Evolutionary conservation across 1,284 basidiomycete genomes (phyloP).

Genomic region (Apiotrichum brassicae): DNA sequence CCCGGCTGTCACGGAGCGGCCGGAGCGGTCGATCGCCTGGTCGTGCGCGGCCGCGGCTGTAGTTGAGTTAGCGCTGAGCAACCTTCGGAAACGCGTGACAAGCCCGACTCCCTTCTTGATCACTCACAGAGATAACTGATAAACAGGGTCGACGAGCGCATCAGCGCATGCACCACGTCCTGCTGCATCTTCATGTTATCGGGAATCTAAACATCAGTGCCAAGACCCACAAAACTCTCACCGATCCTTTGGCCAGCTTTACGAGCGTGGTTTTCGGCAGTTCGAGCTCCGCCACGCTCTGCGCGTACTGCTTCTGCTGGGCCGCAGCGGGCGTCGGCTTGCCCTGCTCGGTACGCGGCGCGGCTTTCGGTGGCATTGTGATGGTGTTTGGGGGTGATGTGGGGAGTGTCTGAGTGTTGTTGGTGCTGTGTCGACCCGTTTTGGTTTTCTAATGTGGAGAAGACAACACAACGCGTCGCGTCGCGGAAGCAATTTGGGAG

Average conservation of each 20-base stretch:
- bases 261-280: conserved; percentile 72
- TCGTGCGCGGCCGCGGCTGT: conserved; percentile 59
- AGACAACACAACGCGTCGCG: no score
- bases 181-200: conserved; percentile 79
- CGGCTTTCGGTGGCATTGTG: conserved; percentile 5
- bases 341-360: background rate
- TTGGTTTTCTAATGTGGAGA: no score
- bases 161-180: conserved; percentile 70
- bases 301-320: conserved; percentile 30
- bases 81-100: background rate
- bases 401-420: no score
- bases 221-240: conserved; percentile 44
- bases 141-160: conserved; percentile 82
- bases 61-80: conserved; percentile 40
- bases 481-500: no score
- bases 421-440: no score
- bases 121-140: conserved; percentile 77
- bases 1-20: conserved; percentile 78
- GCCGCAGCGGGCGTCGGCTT: conserved; percentile 15
- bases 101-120: no score
- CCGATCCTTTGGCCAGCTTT: conserved; percentile 67
- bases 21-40: conserved; percentile 70
- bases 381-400: background rate
- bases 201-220: conserved; percentile 57
- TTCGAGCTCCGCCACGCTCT: conserved; percentile 69